These are phyloP conservation scores for Melampsora larici-populina DNA, from an alignment of 1,284 basidiomycete species.

Conservation along the genomic window DNA sequence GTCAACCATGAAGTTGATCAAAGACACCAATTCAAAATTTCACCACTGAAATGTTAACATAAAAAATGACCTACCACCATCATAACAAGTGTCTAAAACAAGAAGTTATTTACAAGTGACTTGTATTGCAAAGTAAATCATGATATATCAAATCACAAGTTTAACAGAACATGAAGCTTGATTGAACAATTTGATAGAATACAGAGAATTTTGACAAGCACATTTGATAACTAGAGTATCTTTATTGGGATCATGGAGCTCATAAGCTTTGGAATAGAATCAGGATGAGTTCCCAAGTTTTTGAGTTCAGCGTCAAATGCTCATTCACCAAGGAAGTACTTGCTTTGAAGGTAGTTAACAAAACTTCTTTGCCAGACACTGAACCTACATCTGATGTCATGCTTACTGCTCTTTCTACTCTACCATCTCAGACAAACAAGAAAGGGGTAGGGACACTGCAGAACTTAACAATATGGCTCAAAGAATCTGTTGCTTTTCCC, in stretches of 20 bases:
- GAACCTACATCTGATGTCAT: conserved; percentile 60
- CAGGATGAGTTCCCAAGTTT: conserved; percentile 48
- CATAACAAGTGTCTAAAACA: conserved; percentile 92
- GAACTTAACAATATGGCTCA: conserved; percentile 85
- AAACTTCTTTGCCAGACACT: conserved; percentile 65
- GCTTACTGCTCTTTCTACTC: background rate
- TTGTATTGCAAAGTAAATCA: conserved; percentile 92
- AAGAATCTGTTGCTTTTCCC: conserved; percentile 77
- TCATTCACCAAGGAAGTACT: conserved; percentile 87
- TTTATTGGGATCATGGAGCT: conserved; percentile 82
- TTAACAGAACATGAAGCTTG: conserved; percentile 94
- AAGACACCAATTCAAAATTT: too few relatives aligned
- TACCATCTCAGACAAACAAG: conserved; percentile 9
- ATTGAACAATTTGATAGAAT: conserved; percentile 86
- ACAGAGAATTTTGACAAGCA: conserved; percentile 88
- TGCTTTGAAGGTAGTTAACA: conserved; percentile 68
- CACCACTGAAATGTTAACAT: too few relatives aligned
- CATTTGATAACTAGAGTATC: conserved; percentile 83
- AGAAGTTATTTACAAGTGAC: conserved; percentile 91
- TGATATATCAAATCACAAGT: conserved; percentile 92
- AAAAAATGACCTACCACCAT: too few relatives aligned
- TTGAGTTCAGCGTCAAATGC: conserved; percentile 63
- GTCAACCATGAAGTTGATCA: too few relatives aligned
- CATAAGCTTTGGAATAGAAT: conserved; percentile 64
- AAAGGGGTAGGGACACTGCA: conserved; percentile 85